Percentiles rank a stretch among this genome's conserved stretches.
Conservation (phyloP, 1,284 basidiomycete species). For the Fistulinella staudtii region DNA sequence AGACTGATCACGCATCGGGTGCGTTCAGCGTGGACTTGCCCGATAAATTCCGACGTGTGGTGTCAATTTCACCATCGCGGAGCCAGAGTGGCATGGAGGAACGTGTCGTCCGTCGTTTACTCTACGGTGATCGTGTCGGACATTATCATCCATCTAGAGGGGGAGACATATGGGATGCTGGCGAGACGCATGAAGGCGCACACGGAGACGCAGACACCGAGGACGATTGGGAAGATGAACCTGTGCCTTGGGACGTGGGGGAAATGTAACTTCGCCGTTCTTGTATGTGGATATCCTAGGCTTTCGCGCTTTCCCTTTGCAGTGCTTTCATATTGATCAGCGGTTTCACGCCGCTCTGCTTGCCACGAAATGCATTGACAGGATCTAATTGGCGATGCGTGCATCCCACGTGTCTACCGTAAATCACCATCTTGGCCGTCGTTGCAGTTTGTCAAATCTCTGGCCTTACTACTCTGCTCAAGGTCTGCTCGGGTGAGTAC, state of each 20-base stretch:
- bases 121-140: constrained; percentile 53
- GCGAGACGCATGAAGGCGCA: constrained; percentile 48
- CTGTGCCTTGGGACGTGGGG: constrained; percentile 72
- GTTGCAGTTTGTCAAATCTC: constrained; percentile 1
- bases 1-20: constrained; percentile 23
- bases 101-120: constrained; percentile 51
- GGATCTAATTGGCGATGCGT: constrained; percentile 24
- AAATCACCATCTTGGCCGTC: background rate
- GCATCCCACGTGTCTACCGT: constrained; percentile 27
- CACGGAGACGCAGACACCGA: constrained; percentile 44
- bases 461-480: constrained; percentile 11
- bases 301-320: constrained; percentile 24
- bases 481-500: constrained; percentile 12
- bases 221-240: constrained; percentile 80
- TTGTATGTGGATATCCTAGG: constrained; percentile 23
- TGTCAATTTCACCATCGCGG: constrained; percentile 52
- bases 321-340: constrained; percentile 33
- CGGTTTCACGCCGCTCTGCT: constrained; percentile 23
- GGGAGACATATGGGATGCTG: constrained; percentile 72
- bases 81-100: constrained; percentile 46
- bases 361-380: constrained; percentile 14
- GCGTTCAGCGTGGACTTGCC: constrained; percentile 59
- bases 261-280: constrained; percentile 48
- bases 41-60: constrained; percentile 57
- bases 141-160: constrained; percentile 61